These are phyloP conservation scores for Mortierella alpina DNA, from an alignment of 192 early-diverging fungal genomes.

Conservation along the genomic window DNA sequence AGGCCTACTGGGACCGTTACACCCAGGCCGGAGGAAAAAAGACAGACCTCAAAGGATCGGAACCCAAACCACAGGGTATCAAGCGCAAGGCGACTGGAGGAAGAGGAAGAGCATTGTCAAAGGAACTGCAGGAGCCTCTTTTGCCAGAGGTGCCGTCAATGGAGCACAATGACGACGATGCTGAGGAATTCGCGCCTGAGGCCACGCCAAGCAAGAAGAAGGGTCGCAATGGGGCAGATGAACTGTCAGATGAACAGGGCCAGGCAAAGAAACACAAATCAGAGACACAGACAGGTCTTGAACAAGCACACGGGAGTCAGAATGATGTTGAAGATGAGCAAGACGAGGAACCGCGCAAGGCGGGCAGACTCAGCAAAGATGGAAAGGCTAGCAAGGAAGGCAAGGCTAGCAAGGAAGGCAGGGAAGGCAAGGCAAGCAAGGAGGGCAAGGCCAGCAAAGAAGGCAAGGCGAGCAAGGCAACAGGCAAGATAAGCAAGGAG, in stretches of 20 bases:
- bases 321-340: background rate
- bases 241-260: background rate
- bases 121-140: background rate
- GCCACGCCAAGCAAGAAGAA: background rate
- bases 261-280: slow-evolving; percentile 19
- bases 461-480: background rate
- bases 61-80: background rate
- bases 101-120: background rate
- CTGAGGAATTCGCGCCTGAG: background rate
- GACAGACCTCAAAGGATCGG: slow-evolving; percentile 9
- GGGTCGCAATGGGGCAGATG: background rate
- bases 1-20: slow-evolving; percentile 25
- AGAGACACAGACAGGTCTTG: background rate
- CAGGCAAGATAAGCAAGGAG: background rate
- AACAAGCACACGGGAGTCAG: too few species aligned
- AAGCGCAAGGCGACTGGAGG: background rate
- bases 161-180: background rate
- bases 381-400: background rate
- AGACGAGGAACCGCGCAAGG: slow-evolving; percentile 10
- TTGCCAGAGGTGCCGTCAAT: too few species aligned
- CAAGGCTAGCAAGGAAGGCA: background rate
- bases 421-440: background rate
- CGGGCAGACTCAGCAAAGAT: background rate
- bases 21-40: slow-evolving; percentile 22
- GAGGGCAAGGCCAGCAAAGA: background rate